These are phyloP conservation scores for Mallotus repandus DNA, from an alignment of 441 rosid species.

Conservation along the genomic window DNA sequence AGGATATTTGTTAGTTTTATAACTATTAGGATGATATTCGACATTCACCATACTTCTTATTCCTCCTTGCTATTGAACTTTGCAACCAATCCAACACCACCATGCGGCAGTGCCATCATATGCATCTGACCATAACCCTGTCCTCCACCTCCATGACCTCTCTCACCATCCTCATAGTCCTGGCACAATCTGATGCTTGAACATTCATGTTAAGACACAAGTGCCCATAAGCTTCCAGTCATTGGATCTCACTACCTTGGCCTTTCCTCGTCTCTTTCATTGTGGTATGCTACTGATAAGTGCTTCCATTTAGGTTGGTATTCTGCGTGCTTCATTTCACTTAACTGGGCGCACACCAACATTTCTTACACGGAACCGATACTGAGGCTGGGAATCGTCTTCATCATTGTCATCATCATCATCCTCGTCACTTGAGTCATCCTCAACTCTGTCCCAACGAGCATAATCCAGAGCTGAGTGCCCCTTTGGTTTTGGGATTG, in stretches of 20 bases:
- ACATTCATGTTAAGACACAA: background rate
- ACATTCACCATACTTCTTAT: too few relatives aligned
- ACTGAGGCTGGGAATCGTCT: conserved; percentile 66
- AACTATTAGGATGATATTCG: background rate
- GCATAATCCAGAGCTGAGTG: conserved; percentile 84
- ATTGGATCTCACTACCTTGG: background rate
- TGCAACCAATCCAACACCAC: too few relatives aligned
- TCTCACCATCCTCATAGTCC: background rate
- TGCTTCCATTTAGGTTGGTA: background rate
- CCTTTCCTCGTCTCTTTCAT: background rate
- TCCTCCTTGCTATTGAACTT: too few relatives aligned
- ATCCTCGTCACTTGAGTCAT: conserved; percentile 76
- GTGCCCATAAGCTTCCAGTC: background rate
- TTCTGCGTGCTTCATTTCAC: conserved; percentile 29
- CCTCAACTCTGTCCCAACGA: conserved; percentile 79
- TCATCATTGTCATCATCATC: conserved; percentile 46
- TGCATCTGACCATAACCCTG: background rate
- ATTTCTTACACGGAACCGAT: conserved; percentile 76
- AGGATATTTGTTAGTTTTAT: background rate
- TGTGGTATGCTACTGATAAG: background rate
- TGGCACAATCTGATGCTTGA: background rate
- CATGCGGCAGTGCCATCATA: too few relatives aligned
- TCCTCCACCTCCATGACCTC: background rate
- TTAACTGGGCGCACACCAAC: conserved; percentile 76
- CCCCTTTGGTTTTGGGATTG: conserved; percentile 98